These are phyloP conservation scores for Boletales sp. DNA, from an alignment of 768 basidiomycete species.

Conservation along the genomic window DNA sequence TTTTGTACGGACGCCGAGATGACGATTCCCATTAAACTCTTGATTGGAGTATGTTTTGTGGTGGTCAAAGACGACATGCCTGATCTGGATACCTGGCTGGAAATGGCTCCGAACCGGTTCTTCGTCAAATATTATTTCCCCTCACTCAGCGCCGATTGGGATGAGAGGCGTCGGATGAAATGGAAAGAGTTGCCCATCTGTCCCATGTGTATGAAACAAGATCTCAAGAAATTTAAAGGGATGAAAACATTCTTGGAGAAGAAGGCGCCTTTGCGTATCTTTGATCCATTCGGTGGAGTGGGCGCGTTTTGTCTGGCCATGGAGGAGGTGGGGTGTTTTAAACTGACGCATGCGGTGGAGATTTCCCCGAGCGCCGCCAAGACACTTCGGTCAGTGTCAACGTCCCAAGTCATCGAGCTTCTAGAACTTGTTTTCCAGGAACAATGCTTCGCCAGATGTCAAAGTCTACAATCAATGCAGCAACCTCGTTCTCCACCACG, in stretches of 20 bases:
- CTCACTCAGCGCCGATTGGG: constrained; percentile 39
- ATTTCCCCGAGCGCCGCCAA: constrained; percentile 71
- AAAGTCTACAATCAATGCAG: constrained; percentile 69
- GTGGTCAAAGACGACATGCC: constrained; percentile 33
- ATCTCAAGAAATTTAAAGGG: constrained; percentile 29
- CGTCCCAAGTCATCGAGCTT: not conserved
- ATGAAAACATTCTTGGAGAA: constrained; percentile 32
- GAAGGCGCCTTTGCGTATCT: constrained; percentile 25
- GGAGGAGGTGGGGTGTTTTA: constrained; percentile 50
- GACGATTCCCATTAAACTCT: constrained; percentile 30
- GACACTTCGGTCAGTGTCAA: constrained; percentile 51
- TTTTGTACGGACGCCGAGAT: constrained; percentile 52
- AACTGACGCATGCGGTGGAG: constrained; percentile 65
- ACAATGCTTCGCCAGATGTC: constrained; percentile 53
- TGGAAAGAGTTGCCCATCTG: constrained; percentile 45
- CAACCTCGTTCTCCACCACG: constrained; percentile 57
- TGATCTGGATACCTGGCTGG: constrained; percentile 44
- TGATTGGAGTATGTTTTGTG: constrained; percentile 51
- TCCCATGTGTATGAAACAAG: constrained; percentile 34
- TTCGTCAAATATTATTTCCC: constrained; percentile 53
- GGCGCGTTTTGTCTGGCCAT: constrained; percentile 65
- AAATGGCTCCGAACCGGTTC: constrained; percentile 54
- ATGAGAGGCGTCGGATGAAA: constrained; percentile 27
- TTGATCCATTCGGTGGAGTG: constrained; percentile 43
- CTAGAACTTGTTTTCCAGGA: constrained; percentile 23